These are phyloP conservation scores for Ceratocystis ficicola DNA, from an alignment of 2,329 filamentous ascomycete genomes.

Conservation along the genomic window DNA sequence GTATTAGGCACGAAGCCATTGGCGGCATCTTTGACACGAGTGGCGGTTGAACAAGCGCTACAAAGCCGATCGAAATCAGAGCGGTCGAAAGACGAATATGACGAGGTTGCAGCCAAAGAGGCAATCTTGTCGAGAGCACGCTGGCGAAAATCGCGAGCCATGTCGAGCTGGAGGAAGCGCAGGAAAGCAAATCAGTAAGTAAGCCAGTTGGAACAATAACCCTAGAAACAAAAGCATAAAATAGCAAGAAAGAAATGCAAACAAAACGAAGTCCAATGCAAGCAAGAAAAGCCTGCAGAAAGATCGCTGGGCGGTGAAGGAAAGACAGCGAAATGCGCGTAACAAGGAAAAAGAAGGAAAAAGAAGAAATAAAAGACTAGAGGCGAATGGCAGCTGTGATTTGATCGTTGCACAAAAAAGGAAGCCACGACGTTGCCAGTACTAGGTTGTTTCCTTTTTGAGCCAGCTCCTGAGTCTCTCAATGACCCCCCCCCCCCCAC, in stretches of 20 bases:
- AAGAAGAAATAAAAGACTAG: not conserved
- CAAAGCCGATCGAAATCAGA: constrained; percentile 53
- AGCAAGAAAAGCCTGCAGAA: not conserved
- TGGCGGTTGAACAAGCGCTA: constrained; percentile 42
- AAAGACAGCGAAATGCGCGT: not conserved
- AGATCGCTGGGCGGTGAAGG: not conserved
- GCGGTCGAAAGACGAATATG: constrained; percentile 44
- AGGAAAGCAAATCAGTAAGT: not conserved
- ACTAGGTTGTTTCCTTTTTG: constrained; percentile 17
- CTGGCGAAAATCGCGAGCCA: constrained; percentile 47
- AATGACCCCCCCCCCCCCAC: not conserved
- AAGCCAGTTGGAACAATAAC: not conserved
- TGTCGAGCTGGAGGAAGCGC: constrained; percentile 24
- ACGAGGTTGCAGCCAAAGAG: constrained; percentile 45
- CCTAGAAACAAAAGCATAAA: not conserved
- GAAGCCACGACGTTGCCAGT: not conserved
- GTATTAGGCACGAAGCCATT: constrained; percentile 34
- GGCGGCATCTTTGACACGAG: constrained; percentile 33
- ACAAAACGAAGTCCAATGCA: not conserved
- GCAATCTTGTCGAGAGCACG: constrained; percentile 55
- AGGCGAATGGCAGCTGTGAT: not conserved
- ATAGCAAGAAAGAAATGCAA: not conserved
- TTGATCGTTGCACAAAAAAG: constrained; percentile 7
- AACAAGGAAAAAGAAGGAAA: not conserved
- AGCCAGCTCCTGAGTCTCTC: constrained; percentile 2